Conservation (phyloP, 179 eudicot genomes). For the Vitellaria paradoxa region DNA sequence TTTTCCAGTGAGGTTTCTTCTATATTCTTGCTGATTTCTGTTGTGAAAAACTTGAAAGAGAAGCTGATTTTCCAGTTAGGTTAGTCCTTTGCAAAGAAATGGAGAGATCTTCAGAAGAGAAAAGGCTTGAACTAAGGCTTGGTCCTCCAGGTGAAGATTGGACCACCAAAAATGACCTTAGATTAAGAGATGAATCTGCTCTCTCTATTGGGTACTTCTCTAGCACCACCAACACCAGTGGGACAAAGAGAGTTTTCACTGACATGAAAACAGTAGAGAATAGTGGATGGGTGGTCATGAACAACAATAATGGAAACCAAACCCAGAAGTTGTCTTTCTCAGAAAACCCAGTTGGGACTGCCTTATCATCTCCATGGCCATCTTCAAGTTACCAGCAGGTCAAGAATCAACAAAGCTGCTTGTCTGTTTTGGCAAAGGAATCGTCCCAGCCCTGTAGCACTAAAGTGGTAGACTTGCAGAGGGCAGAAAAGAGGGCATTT, state of each 20-base stretch:
- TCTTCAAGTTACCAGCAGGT: constrained; percentile 10
- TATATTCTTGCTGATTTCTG: constrained; percentile 4
- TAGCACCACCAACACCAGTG: background rate
- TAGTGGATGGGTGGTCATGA: background rate
- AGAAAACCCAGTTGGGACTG: constrained; percentile 12
- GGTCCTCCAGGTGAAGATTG: constrained; percentile 71
- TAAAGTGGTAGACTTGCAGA: constrained; percentile 36
- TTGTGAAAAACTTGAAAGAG: background rate
- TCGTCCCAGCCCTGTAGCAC: constrained; percentile 51
- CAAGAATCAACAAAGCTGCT: constrained; percentile 15
- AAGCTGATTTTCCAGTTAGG: constrained; percentile 13
- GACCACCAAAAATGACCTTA: constrained; percentile 13
- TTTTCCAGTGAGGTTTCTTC: constrained; percentile 16
- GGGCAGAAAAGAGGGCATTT: constrained; percentile 53
- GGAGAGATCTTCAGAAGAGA: constrained; percentile 38
- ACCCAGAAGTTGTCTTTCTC: constrained; percentile 1
- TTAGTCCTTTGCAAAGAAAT: constrained; percentile 4
- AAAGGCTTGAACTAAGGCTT: constrained; percentile 76
- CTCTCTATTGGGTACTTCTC: constrained; percentile 35
- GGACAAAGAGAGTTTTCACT: constrained; percentile 3
- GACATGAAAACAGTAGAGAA: background rate
- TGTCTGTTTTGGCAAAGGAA: constrained; percentile 45
- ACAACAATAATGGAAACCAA: constrained; percentile 3
- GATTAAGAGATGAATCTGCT: constrained; percentile 26
- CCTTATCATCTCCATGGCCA: constrained; percentile 26